Evolutionary conservation across 805 yeast species (phyloP).

Genomic region (Metschnikowia amazonensis): DNA sequence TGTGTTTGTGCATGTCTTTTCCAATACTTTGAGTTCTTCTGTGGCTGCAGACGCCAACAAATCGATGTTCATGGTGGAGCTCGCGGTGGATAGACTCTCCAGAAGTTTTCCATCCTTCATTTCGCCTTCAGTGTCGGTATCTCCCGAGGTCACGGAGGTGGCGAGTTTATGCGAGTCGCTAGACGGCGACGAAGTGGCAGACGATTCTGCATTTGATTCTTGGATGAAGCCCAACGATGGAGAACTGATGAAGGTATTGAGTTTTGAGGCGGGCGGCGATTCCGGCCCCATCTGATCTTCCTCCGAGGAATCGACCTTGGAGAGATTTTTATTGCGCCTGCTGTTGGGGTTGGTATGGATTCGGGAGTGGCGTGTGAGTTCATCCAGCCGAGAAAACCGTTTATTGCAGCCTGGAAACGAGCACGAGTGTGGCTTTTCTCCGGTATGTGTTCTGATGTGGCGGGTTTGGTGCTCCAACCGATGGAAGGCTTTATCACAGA

Average conservation of each 20-base stretch:
- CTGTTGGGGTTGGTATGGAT: conserved; percentile 72
- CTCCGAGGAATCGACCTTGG: conserved; percentile 8
- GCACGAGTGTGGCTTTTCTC: conserved; percentile 79
- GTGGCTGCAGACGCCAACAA: conserved; percentile 53
- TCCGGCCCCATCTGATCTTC: conserved; percentile 1
- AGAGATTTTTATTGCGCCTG: conserved; percentile 50
- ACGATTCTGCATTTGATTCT: conserved; percentile 1
- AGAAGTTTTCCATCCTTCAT: conserved; percentile 8
- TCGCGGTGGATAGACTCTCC: conserved; percentile 3
- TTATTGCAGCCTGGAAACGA: conserved; percentile 67
- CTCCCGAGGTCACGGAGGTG: conserved; percentile 1
- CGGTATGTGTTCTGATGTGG: conserved; percentile 77
- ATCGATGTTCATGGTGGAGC: conserved; percentile 41
- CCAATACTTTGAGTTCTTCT: conserved; percentile 47
- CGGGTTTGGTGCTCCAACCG: conserved; percentile 75
- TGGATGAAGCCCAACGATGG: conserved; percentile 5
- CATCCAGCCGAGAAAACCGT: conserved; percentile 67
- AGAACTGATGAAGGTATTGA: background rate
- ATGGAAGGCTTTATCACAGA: conserved; percentile 72
- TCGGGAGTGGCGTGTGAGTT: conserved; percentile 66
- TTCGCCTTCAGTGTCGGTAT: conserved; percentile 5
- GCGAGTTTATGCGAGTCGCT: conserved; percentile 2
- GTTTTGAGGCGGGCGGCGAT: background rate
- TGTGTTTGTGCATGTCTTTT: conserved; percentile 19
- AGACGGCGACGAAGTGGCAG: conserved; percentile 6